A percentile compares a stretch with the other conserved stretches of the same genome.
Conservation (phyloP, 768 basidiomycete genomes). For the Mycena pura region DNA sequence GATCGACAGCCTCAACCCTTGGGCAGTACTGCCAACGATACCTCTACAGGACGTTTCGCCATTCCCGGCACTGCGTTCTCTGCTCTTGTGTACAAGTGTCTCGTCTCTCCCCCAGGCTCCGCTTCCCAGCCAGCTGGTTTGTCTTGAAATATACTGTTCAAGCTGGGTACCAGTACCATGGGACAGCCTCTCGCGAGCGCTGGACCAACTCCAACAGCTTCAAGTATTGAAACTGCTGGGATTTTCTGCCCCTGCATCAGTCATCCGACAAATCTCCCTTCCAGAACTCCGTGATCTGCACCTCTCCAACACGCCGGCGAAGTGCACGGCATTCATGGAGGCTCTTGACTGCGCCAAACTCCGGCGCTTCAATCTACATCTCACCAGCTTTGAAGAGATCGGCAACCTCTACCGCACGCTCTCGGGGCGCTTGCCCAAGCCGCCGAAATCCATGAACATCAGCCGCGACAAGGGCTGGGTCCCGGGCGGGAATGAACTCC, state of each 20-base stretch:
- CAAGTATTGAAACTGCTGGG: neutral
- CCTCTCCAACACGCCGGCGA: neutral
- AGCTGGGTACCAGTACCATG: neutral
- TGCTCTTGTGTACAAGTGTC: neutral
- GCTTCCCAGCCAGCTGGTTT: conserved; percentile 4
- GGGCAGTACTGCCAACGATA: neutral
- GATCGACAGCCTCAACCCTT: neutral
- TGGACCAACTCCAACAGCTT: conserved; percentile 7
- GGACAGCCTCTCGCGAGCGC: neutral
- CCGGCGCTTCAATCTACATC: neutral
- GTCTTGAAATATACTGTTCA: neutral
- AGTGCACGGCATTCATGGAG: neutral
- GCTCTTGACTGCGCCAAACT: neutral
- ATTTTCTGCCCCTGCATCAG: neutral
- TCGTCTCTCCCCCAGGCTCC: neutral
- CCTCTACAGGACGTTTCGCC: neutral
- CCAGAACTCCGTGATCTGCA: conserved; percentile 2
- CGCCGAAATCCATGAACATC: conserved; percentile 13
- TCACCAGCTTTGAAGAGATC: neutral
- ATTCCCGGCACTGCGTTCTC: conserved; percentile 12
- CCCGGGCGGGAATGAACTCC: neutral
- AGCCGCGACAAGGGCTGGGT: neutral
- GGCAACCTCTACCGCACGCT: neutral
- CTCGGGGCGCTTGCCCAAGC: neutral
- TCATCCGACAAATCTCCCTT: neutral